These are phyloP conservation scores for Dioscorea cayenensis DNA, from an alignment of 116 monocot genomes.

Conservation along the genomic window DNA sequence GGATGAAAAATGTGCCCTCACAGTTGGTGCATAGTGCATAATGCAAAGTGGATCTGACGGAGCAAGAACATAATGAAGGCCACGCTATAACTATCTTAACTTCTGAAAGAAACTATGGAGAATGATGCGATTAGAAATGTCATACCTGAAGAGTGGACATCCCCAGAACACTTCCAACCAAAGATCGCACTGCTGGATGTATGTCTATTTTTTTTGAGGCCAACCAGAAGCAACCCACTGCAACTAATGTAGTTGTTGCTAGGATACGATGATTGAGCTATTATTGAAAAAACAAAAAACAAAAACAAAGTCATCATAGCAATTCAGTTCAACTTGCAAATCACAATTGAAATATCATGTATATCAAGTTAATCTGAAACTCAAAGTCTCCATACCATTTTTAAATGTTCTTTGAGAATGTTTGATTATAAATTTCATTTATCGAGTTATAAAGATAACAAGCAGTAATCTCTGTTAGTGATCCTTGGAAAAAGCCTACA, in stretches of 20 bases:
- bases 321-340: neutral
- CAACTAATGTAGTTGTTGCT: conserved; percentile 62
- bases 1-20: too few relatives aligned
- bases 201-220: conserved; percentile 69
- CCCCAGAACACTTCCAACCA: conserved; percentile 75
- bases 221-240: conserved; percentile 68
- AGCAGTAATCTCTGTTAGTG: neutral
- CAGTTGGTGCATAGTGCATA: too few relatives aligned
- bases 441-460: neutral
- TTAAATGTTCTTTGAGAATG: neutral
- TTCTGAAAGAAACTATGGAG: neutral
- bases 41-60: too few relatives aligned
- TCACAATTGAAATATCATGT: too few relatives aligned
- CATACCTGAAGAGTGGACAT: conserved; percentile 83
- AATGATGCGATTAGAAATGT: neutral
- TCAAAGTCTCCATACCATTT: neutral
- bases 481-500: too few relatives aligned
- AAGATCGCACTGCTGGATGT: conserved; percentile 80
- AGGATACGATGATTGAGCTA: conserved; percentile 90
- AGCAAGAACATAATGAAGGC: too few relatives aligned
- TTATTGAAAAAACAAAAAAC: conserved; percentile 9
- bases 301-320: neutral
- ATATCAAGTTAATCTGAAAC: neutral
- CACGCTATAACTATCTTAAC: too few relatives aligned
- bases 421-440: neutral